Evolutionary conservation across 345 rosid genomes (phyloP).

Genomic region (Salix caprea): DNA sequence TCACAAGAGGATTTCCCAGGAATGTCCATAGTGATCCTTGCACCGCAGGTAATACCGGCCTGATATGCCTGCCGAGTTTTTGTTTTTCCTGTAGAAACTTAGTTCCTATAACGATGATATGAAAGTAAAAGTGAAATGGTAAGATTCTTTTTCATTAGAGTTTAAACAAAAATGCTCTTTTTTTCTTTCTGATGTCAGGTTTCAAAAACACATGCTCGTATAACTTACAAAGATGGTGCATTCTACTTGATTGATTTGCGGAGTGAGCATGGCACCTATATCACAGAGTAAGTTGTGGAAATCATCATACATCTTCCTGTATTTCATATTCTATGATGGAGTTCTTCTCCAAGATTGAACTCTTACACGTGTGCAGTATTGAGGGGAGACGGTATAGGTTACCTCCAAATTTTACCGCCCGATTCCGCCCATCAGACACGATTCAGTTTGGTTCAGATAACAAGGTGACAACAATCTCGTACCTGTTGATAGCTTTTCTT

Average conservation of each 20-base stretch:
- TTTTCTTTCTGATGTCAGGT: slow-evolving; percentile 42
- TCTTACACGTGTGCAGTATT: slow-evolving; percentile 39
- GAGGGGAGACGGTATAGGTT: slow-evolving; percentile 49
- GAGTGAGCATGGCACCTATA: slow-evolving; percentile 72
- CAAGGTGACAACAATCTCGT: slow-evolving; percentile 31
- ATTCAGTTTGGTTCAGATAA: slow-evolving; percentile 70
- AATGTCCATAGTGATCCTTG: slow-evolving; percentile 49
- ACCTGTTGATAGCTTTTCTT: neutral
- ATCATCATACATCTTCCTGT: neutral
- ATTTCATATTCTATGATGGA: neutral
- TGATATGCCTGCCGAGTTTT: neutral
- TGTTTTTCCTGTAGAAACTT: neutral
- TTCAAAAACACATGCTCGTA: slow-evolving; percentile 66
- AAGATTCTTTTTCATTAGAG: neutral
- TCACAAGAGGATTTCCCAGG: slow-evolving; percentile 46
- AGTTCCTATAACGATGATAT: neutral
- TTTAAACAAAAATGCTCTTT: neutral
- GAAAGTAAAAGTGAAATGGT: neutral
- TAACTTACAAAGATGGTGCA: slow-evolving; percentile 66
- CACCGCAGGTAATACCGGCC: slow-evolving; percentile 44
- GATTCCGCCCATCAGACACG: slow-evolving; percentile 51
- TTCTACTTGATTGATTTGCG: slow-evolving; percentile 63
- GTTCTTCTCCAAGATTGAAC: slow-evolving; percentile 1
- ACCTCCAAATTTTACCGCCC: slow-evolving; percentile 52
- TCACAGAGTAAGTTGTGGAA: slow-evolving; percentile 55